These are phyloP conservation scores for Posidonia oceanica DNA, from an alignment of 116 monocot genomes.

Conservation along the genomic window DNA sequence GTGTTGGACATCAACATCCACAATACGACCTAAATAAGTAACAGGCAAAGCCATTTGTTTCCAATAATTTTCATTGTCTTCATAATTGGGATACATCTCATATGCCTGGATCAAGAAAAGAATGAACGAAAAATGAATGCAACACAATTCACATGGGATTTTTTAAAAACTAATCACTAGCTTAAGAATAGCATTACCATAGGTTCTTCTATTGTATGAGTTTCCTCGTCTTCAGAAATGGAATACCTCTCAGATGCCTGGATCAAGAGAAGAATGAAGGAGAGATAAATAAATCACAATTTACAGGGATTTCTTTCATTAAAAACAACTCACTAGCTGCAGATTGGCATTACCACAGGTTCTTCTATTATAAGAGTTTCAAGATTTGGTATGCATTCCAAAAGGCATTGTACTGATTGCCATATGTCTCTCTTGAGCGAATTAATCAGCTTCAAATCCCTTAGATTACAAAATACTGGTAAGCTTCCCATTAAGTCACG, in stretches of 20 bases:
- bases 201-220: conserved; percentile 5
- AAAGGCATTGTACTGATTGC: conserved; percentile 5
- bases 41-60: background rate
- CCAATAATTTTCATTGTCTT: background rate
- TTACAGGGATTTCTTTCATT: background rate
- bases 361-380: conserved; percentile 6
- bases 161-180: too few species aligned
- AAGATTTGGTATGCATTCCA: conserved; percentile 2
- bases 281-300: background rate
- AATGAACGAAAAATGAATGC: too few species aligned
- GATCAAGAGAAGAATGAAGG: background rate
- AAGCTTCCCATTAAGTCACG: background rate
- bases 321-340: background rate
- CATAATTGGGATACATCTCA: background rate
- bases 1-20: background rate
- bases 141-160: too few species aligned
- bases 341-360: conserved; percentile 3
- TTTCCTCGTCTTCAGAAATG: background rate
- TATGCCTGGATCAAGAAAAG: background rate
- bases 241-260: background rate
- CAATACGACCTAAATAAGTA: background rate
- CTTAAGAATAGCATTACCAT: background rate
- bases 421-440: conserved; percentile 5
- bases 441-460: conserved; percentile 4
- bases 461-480: conserved; percentile 6